Percentiles rank a stretch among this genome's conserved stretches.
These are phyloP conservation scores for Schwanniomyces occidentalis DNA, from an alignment of 805 yeast species.

Conservation along the genomic window DNA sequence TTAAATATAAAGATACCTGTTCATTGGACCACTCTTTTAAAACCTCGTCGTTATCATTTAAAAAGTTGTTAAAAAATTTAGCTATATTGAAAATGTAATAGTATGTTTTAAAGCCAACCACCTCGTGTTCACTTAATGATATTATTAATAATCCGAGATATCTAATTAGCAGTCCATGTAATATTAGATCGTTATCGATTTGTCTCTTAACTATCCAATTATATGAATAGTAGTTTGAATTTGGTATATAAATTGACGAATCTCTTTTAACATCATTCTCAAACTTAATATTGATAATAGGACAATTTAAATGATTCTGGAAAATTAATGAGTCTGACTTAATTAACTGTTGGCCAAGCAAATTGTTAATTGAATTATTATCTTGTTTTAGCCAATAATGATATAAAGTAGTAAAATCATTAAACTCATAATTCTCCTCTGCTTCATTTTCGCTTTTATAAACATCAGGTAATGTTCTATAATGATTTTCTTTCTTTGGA, in stretches of 20 bases:
- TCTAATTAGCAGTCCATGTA: slow-evolving; percentile 38
- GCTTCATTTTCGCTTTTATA: slow-evolving; percentile 1
- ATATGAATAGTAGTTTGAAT: slow-evolving; percentile 34
- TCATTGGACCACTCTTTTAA: slow-evolving; percentile 22
- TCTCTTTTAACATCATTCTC: slow-evolving; percentile 29
- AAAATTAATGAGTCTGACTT: slow-evolving; percentile 30
- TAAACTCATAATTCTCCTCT: slow-evolving; percentile 15
- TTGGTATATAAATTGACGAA: slow-evolving; percentile 28
- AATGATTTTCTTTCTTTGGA: slow-evolving; percentile 23
- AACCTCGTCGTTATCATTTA: slow-evolving; percentile 8
- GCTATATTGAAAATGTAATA: slow-evolving; percentile 20
- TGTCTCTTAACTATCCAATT: slow-evolving; percentile 31
- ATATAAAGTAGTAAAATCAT: slow-evolving; percentile 28
- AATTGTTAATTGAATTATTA: slow-evolving; percentile 29
- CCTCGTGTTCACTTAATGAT: slow-evolving; percentile 41
- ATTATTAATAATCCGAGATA: slow-evolving; percentile 37
- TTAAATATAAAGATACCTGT: slow-evolving; percentile 15
- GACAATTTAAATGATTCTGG: slow-evolving; percentile 30
- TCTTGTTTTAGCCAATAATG: slow-evolving; percentile 38
- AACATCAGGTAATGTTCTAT: slow-evolving; percentile 8
- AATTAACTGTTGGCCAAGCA: slow-evolving; percentile 25
- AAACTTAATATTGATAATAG: slow-evolving; percentile 34
- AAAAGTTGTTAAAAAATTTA: slow-evolving; percentile 17
- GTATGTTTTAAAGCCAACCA: slow-evolving; percentile 26
- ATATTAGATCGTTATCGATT: slow-evolving; percentile 23